Conservation (phyloP, 192 early-diverging fungal genomes). For the Kickxella alabastrina region DNA sequence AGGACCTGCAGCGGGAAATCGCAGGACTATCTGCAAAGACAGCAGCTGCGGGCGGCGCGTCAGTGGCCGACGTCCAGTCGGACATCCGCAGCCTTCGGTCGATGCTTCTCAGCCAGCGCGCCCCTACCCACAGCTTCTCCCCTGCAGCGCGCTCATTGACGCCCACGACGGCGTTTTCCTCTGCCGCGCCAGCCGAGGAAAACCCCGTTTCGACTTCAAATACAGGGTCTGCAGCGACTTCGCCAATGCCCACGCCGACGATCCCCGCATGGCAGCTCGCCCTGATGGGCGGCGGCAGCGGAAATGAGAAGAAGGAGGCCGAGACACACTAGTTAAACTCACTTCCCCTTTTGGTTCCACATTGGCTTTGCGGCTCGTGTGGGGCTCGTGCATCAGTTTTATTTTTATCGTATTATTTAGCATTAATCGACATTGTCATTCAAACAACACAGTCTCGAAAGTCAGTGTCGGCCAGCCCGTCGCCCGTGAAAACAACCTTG, state of each 20-base stretch:
- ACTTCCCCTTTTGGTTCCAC: too few relatives aligned
- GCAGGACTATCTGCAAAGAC: constrained; percentile 16
- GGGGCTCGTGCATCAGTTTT: background rate
- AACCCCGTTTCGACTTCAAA: background rate
- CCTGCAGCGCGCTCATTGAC: constrained; percentile 41
- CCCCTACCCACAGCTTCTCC: constrained; percentile 46
- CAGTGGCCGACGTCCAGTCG: constrained; percentile 72
- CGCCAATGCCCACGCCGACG: constrained; percentile 32
- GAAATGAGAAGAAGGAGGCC: constrained; percentile 19
- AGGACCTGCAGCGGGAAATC: constrained; percentile 44
- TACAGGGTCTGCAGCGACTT: constrained; percentile 2
- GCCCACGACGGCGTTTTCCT: constrained; percentile 6
- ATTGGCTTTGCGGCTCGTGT: too few relatives aligned
- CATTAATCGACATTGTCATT: background rate
- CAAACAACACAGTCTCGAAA: constrained; percentile 20
- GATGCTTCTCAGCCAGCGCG: constrained; percentile 78
- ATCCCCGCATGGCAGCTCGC: constrained; percentile 73
- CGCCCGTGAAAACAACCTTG: constrained; percentile 38
- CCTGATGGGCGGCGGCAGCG: constrained; percentile 10
- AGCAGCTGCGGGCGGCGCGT: constrained; percentile 8
- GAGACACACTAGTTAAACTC: background rate
- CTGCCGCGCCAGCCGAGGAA: constrained; percentile 7
- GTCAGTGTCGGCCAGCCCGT: constrained; percentile 36
- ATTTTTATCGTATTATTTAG: too few relatives aligned
- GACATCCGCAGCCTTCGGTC: constrained; percentile 94